Base-by-base conservation (phyloP, 352 stramenopile species). In the Globisporangium ultimum region DNA sequence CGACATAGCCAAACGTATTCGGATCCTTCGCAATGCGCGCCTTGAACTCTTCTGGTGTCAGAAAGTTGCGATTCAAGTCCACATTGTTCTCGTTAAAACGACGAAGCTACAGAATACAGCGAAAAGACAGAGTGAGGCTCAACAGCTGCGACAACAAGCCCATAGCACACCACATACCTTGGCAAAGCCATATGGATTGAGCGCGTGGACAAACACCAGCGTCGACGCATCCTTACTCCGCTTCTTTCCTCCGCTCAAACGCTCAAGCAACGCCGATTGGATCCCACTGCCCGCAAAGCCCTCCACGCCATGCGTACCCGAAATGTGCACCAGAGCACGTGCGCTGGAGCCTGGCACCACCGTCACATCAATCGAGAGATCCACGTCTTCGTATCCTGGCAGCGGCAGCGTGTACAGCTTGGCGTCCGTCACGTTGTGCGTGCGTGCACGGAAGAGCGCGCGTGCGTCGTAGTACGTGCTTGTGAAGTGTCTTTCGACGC, bases 151-250 rank as follows among this genome's bases (percentile, higher is more conserved):
- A 36, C 28, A 36, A 36, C 28, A 36, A 6, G 28, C 28, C 9
- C 28, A 10, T 36, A 11, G 28, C 28, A 10, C 9, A 2, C 28
- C 12, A 53, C 45, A 32, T 49, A 76, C 66, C 69, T 90, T 68
- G 18, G 67, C 64, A 71, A 96, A 91, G 10, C 88, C 88, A 58
- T 74, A 87, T 1, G 88, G 85, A 65, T 97, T 97, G 3, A 97
- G 80, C 73, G 81, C 75, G 64, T 96, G 87, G 1, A 96, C 68
- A 32, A 97, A 71, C 18, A 95, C 63, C 14, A 96, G 55, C n/a
- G 83, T 89, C 1, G 76, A 72, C 2, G 55, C 28, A 10, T 28
- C 17, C 43, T 54, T 11, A 48, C n/a, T 67, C 63, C 20, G 32
- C 50, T 15, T 41, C 34, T 12, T 57, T 45, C 17, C n/a, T 22